Conservation (phyloP, 2,329 filamentous ascomycete genomes). For the Claviceps arundinis region DNA sequence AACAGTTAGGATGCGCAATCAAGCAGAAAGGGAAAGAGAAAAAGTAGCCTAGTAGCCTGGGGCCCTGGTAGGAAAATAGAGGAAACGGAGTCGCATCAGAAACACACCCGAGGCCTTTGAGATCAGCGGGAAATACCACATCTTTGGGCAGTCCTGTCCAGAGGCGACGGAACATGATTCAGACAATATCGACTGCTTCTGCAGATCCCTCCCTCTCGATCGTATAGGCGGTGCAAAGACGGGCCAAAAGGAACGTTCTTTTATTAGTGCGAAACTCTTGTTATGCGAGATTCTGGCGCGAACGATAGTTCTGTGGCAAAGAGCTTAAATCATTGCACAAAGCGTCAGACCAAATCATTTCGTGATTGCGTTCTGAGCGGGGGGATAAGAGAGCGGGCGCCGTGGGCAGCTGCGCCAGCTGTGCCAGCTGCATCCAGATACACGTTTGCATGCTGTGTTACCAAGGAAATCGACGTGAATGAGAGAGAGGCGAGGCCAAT, state of each 20-base stretch:
- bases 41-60: background rate
- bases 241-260: background rate
- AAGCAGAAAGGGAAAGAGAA: background rate
- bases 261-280: background rate
- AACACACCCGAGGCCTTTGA: slow-evolving; percentile 57
- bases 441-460: background rate
- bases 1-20: background rate
- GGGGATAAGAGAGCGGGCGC: background rate
- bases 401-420: background rate
- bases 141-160: slow-evolving; percentile 59
- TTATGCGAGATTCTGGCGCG: background rate
- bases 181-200: background rate
- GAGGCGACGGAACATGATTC: slow-evolving; percentile 58
- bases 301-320: no score
- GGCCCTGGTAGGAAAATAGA: background rate
- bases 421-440: background rate
- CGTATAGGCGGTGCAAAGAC: background rate
- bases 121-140: slow-evolving; percentile 47
- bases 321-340: no score
- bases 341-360: no score
- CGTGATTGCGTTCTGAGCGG: background rate
- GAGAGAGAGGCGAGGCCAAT: no score
- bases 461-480: no score
- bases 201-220: background rate
- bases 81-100: background rate